Percentiles rank a stretch among this genome's conserved stretches.
Conservation (phyloP, 192 early-diverging fungal genomes). For the Backusella circina region DNA sequence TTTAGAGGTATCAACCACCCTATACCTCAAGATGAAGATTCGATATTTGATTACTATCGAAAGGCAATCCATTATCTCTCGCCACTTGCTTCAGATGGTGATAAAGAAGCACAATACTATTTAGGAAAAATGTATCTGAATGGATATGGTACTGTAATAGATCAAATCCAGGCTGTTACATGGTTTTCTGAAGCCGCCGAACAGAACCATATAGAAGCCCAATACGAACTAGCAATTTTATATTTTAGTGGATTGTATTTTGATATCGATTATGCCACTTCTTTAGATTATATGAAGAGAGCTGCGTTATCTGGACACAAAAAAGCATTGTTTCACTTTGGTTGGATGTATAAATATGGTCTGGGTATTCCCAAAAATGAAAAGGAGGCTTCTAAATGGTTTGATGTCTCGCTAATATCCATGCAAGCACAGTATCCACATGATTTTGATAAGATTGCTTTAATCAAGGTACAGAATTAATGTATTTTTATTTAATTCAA, state of each 20-base stretch:
- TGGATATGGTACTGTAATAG: neutral
- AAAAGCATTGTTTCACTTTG: neutral
- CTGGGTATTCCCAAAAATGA: neutral
- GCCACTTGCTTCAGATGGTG: neutral
- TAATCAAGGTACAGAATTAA: neutral
- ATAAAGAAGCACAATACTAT: neutral
- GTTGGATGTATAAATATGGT: neutral
- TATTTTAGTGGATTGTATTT: neutral
- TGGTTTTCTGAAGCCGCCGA: constrained; percentile 7
- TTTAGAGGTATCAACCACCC: neutral
- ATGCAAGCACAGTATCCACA: neutral
- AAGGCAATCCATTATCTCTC: neutral
- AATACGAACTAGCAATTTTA: neutral
- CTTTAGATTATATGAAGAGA: neutral
- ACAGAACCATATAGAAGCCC: neutral
- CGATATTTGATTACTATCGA: neutral
- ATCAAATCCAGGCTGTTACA: neutral
- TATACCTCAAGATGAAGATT: neutral
- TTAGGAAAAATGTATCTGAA: neutral
- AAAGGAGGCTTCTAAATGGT: neutral
- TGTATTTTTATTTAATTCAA: neutral
- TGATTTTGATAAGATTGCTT: neutral
- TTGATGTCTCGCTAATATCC: neutral
- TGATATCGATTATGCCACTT: neutral
- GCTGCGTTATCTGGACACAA: neutral